A percentile compares a stretch with the other conserved stretches of the same genome.
These are phyloP conservation scores for Candida sanyaensis DNA, from an alignment of 1,139 yeast genomes.

Conservation along the genomic window DNA sequence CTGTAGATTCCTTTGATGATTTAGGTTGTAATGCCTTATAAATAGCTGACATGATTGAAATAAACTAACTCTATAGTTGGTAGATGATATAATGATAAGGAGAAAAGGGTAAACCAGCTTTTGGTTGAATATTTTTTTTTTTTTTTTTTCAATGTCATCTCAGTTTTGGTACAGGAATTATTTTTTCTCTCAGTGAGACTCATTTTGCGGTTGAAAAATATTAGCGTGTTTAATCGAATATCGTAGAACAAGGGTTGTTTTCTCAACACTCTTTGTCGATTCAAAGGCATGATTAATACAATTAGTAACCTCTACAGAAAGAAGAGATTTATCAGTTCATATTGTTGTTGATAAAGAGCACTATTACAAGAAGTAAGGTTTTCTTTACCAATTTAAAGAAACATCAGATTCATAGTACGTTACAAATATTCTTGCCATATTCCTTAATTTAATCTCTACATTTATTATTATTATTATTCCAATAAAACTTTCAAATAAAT, in stretches of 20 bases:
- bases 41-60: conserved; percentile 54
- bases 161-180: conserved; percentile 1
- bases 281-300: no score
- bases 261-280: no score
- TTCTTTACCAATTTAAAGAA: no score
- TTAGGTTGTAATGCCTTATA: conserved; percentile 69
- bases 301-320: no score
- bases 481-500: neutral
- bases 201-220: no score
- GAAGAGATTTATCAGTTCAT: no score
- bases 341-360: no score
- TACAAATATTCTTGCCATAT: no score
- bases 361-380: no score
- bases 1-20: conserved; percentile 43
- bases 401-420: no score
- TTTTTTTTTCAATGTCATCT: conserved; percentile 8
- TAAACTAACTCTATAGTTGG: neutral
- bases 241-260: neutral
- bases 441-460: no score
- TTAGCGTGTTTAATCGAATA: neutral
- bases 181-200: neutral
- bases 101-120: neutral
- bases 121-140: neutral
- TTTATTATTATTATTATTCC: no score
- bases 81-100: neutral